These are phyloP conservation scores for Ceratocystis huliohia DNA, from an alignment of 2,329 filamentous ascomycete genomes.

Conservation along the genomic window DNA sequence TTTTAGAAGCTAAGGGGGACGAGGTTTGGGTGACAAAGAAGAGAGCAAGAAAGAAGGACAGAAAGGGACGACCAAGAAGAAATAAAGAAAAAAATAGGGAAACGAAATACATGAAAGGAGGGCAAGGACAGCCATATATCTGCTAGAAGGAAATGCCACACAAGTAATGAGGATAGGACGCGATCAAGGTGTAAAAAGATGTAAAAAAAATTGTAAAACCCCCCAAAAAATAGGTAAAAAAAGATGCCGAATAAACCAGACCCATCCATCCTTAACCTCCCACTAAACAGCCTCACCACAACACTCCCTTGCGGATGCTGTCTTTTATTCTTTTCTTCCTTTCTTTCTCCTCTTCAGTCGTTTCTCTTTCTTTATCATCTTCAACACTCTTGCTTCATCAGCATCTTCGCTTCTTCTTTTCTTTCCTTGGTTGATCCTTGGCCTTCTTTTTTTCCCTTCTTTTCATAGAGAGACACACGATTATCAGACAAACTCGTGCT, in stretches of 20 bases:
- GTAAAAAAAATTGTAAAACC: too few relatives aligned
- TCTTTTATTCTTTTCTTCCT: not conserved
- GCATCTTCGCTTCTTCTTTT: not conserved
- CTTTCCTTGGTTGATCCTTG: slow-evolving; percentile 14
- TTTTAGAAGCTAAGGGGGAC: not conserved
- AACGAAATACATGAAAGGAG: not conserved
- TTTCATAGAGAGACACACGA: too few relatives aligned
- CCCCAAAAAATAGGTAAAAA: too few relatives aligned
- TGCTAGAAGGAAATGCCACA: too few relatives aligned
- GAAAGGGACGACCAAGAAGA: not conserved
- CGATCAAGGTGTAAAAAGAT: too few relatives aligned
- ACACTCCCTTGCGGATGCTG: not conserved
- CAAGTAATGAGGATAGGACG: too few relatives aligned
- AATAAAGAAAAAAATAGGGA: not conserved
- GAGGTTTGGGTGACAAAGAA: not conserved
- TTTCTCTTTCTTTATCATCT: not conserved
- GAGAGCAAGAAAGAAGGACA: not conserved
- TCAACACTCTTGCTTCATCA: not conserved
- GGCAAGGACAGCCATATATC: too few relatives aligned
- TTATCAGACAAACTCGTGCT: too few relatives aligned
- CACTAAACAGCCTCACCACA: too few relatives aligned
- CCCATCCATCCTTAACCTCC: too few relatives aligned
- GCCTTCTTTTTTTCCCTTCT: not conserved
- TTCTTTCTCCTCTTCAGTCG: not conserved
- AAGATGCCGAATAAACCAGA: too few relatives aligned